phyloP scores from a whole-genome alignment of 2,329 filamentous ascomycete genomes.

The Talaromyces pinophilus region DNA sequence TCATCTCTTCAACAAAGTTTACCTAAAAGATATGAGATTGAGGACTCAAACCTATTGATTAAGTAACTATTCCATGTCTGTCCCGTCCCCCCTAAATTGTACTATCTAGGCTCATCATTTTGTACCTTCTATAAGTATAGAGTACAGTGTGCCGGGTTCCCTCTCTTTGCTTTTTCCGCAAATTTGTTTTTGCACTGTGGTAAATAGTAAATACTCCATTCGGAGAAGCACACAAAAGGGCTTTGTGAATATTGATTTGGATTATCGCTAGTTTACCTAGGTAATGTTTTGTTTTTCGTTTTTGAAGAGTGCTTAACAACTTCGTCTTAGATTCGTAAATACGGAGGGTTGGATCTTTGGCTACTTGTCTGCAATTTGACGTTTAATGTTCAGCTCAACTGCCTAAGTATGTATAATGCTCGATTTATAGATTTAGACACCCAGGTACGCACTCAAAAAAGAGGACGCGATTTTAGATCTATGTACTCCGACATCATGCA shows the following conservation, averaged over 20 bases:
- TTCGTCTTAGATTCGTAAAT: not conserved
- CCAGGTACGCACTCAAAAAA: not conserved
- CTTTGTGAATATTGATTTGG: not conserved
- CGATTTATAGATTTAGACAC: not conserved
- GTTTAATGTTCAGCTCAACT: not conserved
- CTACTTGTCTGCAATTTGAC: not conserved
- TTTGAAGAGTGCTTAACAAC: not conserved
- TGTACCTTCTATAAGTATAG: not conserved
- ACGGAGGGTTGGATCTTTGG: not conserved
- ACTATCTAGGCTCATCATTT: not conserved
- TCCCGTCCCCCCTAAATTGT: not conserved
- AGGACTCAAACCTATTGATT: not conserved
- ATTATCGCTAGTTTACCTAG: not conserved
- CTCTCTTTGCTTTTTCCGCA: slow-evolving; percentile 5
- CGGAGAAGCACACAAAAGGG: not conserved
- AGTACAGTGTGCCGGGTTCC: not conserved
- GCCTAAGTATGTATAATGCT: not conserved
- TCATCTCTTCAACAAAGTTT: not conserved
- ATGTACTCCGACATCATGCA: slow-evolving; percentile 7
- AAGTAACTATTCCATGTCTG: not conserved
- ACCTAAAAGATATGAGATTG: not conserved
- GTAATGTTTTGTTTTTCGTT: not conserved
- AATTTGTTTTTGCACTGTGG: not conserved
- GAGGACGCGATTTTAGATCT: not conserved
- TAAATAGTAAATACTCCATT: slow-evolving; percentile 1